Percentiles rank a stretch among this genome's conserved stretches.
Conservation (phyloP, 108 stramenopile species). For the Pseudonitzschia delicatissima region DNA sequence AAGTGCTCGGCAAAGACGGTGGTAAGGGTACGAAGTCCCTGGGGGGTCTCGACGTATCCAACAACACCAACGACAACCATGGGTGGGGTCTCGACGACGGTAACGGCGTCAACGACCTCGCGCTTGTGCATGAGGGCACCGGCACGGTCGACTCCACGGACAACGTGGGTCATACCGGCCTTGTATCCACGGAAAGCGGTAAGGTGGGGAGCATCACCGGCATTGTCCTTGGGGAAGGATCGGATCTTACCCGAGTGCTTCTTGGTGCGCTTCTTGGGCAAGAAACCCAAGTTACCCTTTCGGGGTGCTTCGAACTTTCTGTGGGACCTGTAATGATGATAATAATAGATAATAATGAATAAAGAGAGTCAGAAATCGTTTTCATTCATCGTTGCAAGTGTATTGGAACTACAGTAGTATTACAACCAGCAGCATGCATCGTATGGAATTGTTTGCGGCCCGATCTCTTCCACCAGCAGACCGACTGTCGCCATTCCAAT, state of each 20-base stretch:
- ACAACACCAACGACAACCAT: slow-evolving; percentile 99
- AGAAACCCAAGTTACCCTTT: slow-evolving; percentile 93
- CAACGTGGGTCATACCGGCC: slow-evolving; percentile 99
- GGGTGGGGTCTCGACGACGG: slow-evolving; percentile 98
- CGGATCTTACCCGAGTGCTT: slow-evolving; percentile 94
- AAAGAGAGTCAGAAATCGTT: not conserved
- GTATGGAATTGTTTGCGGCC: not conserved
- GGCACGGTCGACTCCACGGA: slow-evolving; percentile 97
- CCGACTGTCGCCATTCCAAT: too few species aligned
- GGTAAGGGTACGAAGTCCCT: slow-evolving; percentile 96
- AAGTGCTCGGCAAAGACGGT: slow-evolving; percentile 99
- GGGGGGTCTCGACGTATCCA: slow-evolving; percentile 99
- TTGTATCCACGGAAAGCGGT: slow-evolving; percentile 99
- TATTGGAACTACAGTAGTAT: too few species aligned
- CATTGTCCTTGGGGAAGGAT: slow-evolving; percentile 96
- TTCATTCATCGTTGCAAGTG: not conserved
- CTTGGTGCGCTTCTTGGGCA: slow-evolving; percentile 99
- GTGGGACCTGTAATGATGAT: slow-evolving; percentile 78
- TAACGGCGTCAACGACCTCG: slow-evolving; percentile 99
- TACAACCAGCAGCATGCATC: too few species aligned
- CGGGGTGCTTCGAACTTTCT: slow-evolving; percentile 99
- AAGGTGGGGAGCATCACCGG: slow-evolving; percentile 87
- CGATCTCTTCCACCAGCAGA: not conserved
- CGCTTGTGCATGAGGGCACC: slow-evolving; percentile 99
- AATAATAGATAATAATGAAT: not conserved